Conservation (phyloP, 1,284 basidiomycete genomes). For the Lignosus rhinocerotis region DNA sequence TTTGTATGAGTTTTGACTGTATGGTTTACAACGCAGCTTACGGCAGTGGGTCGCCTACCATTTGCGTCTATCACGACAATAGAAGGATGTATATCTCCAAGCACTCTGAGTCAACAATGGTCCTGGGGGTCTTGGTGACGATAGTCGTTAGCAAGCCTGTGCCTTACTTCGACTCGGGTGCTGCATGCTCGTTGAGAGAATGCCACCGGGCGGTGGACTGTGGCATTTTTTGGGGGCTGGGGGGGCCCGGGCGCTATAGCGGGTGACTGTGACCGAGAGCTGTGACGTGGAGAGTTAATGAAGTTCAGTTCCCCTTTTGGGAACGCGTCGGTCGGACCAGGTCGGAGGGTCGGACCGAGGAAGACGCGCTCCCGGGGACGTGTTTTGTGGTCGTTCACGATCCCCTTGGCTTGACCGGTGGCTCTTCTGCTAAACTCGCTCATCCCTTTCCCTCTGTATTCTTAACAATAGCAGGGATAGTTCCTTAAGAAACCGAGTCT, state of each 20-base stretch:
- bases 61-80: too few relatives aligned
- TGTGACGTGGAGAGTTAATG: slow-evolving; percentile 1
- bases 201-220: too few relatives aligned
- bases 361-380: background rate
- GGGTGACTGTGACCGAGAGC: slow-evolving; percentile 6
- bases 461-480: background rate
- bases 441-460: too few relatives aligned
- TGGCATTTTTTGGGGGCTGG: too few relatives aligned
- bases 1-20: background rate
- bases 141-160: background rate
- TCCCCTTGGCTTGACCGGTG: background rate
- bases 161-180: background rate
- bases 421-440: background rate
- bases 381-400: background rate
- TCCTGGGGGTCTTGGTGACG: background rate
- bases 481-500: too few relatives aligned
- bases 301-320: background rate
- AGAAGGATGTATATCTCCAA: background rate
- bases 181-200: too few relatives aligned
- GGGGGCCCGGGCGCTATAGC: too few relatives aligned
- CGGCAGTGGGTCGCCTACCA: background rate
- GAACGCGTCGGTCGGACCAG: slow-evolving; percentile 13
- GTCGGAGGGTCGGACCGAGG: too few relatives aligned
- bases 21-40: background rate
- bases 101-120: too few relatives aligned